phyloP scores from a whole-genome alignment of 2,329 filamentous ascomycete genomes.

The Scedosporium apiospermum region DNA sequence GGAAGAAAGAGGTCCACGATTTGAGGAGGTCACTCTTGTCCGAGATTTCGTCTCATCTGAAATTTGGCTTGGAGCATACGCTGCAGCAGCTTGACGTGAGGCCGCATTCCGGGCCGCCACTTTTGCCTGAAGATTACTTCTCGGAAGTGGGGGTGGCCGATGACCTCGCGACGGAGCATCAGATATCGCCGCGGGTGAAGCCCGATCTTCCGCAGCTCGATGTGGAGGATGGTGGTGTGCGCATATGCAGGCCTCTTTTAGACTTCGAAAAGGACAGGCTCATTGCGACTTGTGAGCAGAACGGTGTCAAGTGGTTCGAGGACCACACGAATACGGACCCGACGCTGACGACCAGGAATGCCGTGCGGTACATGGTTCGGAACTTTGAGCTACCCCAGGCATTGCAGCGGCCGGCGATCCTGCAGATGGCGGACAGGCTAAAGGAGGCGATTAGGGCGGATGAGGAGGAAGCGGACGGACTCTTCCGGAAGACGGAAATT shows the following conservation, averaged over 20 bases:
- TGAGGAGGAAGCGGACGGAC: constrained; percentile 41
- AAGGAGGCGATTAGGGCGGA: constrained; percentile 31
- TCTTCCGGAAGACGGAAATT: constrained; percentile 40
- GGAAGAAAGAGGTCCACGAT: constrained; percentile 17
- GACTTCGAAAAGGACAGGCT: constrained; percentile 63
- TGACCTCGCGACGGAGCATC: not conserved
- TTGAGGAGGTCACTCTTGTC: constrained; percentile 13
- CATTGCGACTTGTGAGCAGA: constrained; percentile 63
- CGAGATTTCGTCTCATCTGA: not conserved
- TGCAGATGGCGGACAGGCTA: constrained; percentile 48
- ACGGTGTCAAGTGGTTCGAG: constrained; percentile 66
- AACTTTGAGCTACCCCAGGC: constrained; percentile 56
- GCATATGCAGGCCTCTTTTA: constrained; percentile 60
- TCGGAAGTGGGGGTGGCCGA: not conserved
- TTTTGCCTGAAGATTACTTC: not conserved
- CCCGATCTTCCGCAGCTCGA: constrained; percentile 12
- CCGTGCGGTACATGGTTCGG: constrained; percentile 58
- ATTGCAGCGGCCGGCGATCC: constrained; percentile 54
- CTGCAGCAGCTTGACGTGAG: not conserved
- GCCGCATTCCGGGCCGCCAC: not conserved
- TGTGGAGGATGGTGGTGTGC: constrained; percentile 57
- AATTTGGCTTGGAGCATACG: not conserved
- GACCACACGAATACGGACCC: constrained; percentile 74
- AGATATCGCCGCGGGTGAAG: no score
- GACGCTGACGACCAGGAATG: constrained; percentile 71